Conservation (phyloP, 768 basidiomycete species). For the Hydnum rufescens region DNA sequence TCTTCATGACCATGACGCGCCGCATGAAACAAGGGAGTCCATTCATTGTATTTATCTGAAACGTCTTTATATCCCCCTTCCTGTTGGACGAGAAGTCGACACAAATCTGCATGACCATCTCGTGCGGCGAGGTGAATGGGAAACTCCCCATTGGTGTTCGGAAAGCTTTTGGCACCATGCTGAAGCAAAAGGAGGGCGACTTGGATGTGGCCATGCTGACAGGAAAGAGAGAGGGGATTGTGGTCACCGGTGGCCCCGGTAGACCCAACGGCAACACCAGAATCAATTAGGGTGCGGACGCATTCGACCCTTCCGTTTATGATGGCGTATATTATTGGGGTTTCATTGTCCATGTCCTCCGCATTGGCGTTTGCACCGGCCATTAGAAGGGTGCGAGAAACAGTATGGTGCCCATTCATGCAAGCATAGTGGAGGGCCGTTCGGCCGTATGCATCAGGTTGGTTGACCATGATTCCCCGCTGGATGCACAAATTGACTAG, state of each 20-base stretch:
- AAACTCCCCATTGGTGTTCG: constrained; percentile 92
- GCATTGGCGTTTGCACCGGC: constrained; percentile 39
- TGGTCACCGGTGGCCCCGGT: not conserved
- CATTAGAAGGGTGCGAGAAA: constrained; percentile 60
- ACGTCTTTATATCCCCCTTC: constrained; percentile 50
- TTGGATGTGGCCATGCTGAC: constrained; percentile 71
- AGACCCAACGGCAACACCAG: constrained; percentile 28
- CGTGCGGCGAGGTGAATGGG: constrained; percentile 91
- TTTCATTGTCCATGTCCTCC: constrained; percentile 85
- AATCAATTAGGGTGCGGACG: constrained; percentile 59
- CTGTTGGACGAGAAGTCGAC: constrained; percentile 41
- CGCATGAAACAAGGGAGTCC: constrained; percentile 94
- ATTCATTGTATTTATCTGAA: constrained; percentile 92
- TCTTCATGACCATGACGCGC: constrained; percentile 62
- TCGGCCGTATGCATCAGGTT: constrained; percentile 76
- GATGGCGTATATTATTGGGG: constrained; percentile 84
- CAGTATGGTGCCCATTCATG: constrained; percentile 66
- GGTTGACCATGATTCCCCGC: constrained; percentile 47
- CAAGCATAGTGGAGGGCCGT: constrained; percentile 90
- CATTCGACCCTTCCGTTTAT: constrained; percentile 67
- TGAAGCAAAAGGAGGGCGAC: constrained; percentile 61
- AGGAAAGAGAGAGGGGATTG: constrained; percentile 80
- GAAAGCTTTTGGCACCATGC: constrained; percentile 53
- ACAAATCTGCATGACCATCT: constrained; percentile 77
- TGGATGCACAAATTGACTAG: constrained; percentile 67